Base-by-base conservation (phyloP, 2,329 filamentous ascomycete genomes). In the Calycina herbarum region DNA sequence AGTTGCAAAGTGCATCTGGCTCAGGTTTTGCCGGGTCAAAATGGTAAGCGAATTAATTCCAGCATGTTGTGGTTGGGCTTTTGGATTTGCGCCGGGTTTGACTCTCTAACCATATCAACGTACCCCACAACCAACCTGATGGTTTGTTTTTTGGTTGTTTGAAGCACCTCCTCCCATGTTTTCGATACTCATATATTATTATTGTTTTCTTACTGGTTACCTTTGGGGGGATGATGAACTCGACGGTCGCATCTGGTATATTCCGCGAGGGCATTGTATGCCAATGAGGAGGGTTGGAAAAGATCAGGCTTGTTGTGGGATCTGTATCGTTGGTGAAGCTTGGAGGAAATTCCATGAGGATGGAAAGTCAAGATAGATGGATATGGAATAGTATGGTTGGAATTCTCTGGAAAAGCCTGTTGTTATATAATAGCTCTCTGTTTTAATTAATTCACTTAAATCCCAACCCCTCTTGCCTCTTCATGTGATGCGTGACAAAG, bases 401-500 rank as follows among this genome's bases (percentile, higher is more conserved):
- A 59, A 59, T 38, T 59, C 3, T 15, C 57, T 59, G 48, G 48
- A 54, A 20, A 13, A 11, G 48, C 17, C 42, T n/a, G 42, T 20
- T 45, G n/a, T 45, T 45, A n/a, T 54, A 54, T 20, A 54, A 54
- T 54, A 54, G n/a, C 20, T 27, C 48, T 54, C 48, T 11, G 48
- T 27, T 54, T 58, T 58, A 58, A 58, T 20, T 58, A 38, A 58
- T 58, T 38, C 56, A 33, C 48, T 54, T 54, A 13, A 27, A 54
- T 13, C 7, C 6, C 48, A 54, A 54, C 48, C 20, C 5, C 11
- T 24, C 48, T 59, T 57, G 40, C 33, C 57, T 13, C 45, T 60
- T 27, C 20, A 35, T 48, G 54, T 63, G 63, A 62, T 42, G 59
- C 65, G 65, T 66, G 65, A 66, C 62, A 56, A 64, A 64, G 51